Conservation (phyloP, 139 green algal genomes). For the Picochlorum sp. region DNA sequence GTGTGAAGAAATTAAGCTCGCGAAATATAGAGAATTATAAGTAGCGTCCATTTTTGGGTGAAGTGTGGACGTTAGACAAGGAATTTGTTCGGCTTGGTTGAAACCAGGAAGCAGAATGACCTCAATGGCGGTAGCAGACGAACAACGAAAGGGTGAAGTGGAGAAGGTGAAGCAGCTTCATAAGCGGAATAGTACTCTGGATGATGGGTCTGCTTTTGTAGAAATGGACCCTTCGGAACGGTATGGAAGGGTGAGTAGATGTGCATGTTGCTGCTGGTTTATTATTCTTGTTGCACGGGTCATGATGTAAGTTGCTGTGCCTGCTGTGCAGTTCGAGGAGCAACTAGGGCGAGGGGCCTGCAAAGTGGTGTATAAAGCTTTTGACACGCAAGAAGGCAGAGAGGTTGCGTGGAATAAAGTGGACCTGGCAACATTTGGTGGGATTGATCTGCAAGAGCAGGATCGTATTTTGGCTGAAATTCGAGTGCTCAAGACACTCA, state of each 20-base stretch:
- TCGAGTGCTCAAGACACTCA: slow-evolving; percentile 90
- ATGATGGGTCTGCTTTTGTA: slow-evolving; percentile 22
- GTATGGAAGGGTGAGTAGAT: slow-evolving; percentile 47
- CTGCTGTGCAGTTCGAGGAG: slow-evolving; percentile 53
- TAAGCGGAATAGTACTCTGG: too few species aligned
- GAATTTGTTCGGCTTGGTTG: too few species aligned
- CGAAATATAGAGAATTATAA: too few species aligned
- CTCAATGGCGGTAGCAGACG: too few species aligned
- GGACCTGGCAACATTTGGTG: slow-evolving; percentile 37
- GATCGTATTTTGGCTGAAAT: slow-evolving; percentile 87
- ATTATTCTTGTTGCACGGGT: slow-evolving; percentile 7
- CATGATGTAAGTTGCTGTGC: background rate
- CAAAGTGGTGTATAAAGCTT: slow-evolving; percentile 97
- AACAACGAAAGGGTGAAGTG: too few species aligned
- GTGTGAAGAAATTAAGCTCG: too few species aligned
- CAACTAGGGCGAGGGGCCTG: slow-evolving; percentile 88
- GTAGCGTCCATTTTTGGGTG: too few species aligned
- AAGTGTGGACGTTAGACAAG: too few species aligned
- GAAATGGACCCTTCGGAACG: slow-evolving; percentile 56
- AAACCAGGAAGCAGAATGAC: too few species aligned
- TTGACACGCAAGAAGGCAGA: slow-evolving; percentile 85
- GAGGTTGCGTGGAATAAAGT: slow-evolving; percentile 99
- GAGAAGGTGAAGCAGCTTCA: too few species aligned
- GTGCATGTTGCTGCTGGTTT: too few species aligned
- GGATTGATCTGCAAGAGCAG: slow-evolving; percentile 4